phyloP scores from a whole-genome alignment of 805 yeast genomes.

The Naumovozyma castellii region DNA sequence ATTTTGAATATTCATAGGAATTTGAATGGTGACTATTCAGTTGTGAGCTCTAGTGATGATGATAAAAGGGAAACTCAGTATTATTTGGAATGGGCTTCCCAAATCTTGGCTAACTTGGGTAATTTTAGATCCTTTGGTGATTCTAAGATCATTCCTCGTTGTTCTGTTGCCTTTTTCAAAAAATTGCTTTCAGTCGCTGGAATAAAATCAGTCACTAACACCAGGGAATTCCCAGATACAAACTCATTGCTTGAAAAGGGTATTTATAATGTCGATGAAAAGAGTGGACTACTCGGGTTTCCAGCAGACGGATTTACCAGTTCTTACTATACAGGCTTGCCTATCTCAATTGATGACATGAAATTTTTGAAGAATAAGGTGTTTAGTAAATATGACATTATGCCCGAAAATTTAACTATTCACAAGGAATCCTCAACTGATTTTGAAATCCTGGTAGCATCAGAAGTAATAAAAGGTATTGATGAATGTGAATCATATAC shows the following conservation, averaged over 20 bases:
- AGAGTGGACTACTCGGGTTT: conserved; percentile 57
- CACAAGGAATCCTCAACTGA: conserved; percentile 40
- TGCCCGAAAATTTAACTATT: conserved; percentile 67
- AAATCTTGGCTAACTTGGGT: conserved; percentile 65
- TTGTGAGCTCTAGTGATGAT: conserved; percentile 9
- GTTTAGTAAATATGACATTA: conserved; percentile 30
- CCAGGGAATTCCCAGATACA: conserved; percentile 10
- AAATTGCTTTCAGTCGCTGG: conserved; percentile 13
- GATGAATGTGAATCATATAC: conserved; percentile 36
- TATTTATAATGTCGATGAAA: conserved; percentile 43
- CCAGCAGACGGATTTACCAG: conserved; percentile 69
- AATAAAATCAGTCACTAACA: conserved; percentile 29
- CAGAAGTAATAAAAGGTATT: conserved; percentile 34
- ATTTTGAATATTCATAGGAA: conserved; percentile 49
- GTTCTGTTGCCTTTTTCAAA: conserved; percentile 41
- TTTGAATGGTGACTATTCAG: conserved; percentile 40
- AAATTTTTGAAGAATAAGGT: conserved; percentile 47
- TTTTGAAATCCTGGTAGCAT: conserved; percentile 61
- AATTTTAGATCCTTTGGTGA: conserved; percentile 86
- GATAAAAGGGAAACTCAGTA: conserved; percentile 25
- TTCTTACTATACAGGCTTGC: conserved; percentile 54
- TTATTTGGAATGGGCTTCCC: conserved; percentile 68
- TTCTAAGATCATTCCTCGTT: conserved; percentile 68
- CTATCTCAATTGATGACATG: conserved; percentile 47
- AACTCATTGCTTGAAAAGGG: conserved; percentile 36